Base-by-base conservation (phyloP, 345 rosid species). In the Geranium rotundifolium region DNA sequence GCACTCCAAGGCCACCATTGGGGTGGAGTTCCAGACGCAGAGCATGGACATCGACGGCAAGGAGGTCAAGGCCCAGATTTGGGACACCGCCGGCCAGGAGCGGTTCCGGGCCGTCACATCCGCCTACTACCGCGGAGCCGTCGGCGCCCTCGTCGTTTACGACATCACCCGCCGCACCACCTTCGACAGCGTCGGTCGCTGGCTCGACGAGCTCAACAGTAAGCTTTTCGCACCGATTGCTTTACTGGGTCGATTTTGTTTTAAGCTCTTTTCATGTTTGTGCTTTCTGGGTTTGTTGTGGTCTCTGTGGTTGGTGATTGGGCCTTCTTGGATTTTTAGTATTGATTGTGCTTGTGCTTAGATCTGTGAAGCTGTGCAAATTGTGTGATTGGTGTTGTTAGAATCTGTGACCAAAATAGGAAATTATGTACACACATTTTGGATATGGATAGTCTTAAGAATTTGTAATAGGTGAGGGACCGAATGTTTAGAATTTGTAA, bases 81-180 rank as follows among this genome's bases (percentile, higher is more conserved):
- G 97, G 97, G 97, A 90, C 68, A 90, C 97, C 65, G 97, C 97
- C 17, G 97, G 97, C 4, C 97, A 90, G 31, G 97, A 90, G 59
- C 80, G 97, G 29, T 90, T 90, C 77, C 88, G 96, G 2, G 96
- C 97, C 39, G 97, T 90, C 79, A 90, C 96, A 20, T 86, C 97
- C 60, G 93, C 97, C 54, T 90, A 90, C 77, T 90, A 90, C 72
- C 87, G 97, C 63, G 97, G 96, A 17, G 97, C 96, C 57, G 88
- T 86, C n/a, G 97, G 97, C 46, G 91, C 96, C 4, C 81, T 90
- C 41, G 67, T 90, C 69, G 97, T 86, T 37, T 90, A 88, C 62
- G 97, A 90, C 23, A 90, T 90, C 58, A 86, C 81, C 56, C 79
- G 96, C 54, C 76, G 82, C 64, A 74, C 84, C 4, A 88, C 90